Evolutionary conservation across 1,139 yeast species (phyloP).

Genomic region (Zygosaccharomyces sapae): DNA sequence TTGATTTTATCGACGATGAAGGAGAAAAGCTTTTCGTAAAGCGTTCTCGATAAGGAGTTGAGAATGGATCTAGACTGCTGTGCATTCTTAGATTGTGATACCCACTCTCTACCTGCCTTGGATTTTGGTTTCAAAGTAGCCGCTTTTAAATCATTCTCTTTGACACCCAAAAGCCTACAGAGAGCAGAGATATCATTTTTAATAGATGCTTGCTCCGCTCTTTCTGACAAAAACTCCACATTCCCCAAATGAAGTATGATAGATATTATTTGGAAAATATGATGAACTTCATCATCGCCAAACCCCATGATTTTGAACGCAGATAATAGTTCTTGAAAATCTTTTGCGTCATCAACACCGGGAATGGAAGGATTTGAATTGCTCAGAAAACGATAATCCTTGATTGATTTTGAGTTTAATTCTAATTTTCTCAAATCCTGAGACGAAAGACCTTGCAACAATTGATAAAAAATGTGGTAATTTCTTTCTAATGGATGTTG

Average conservation of each 20-base stretch:
- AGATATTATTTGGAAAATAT: constrained; percentile 66
- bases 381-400: constrained; percentile 53
- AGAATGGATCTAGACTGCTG: constrained; percentile 75
- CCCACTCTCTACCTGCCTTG: constrained; percentile 86
- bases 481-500: constrained; percentile 78
- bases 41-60: constrained; percentile 82
- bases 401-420: constrained; percentile 35
- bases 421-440: constrained; percentile 48
- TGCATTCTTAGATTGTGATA: constrained; percentile 75
- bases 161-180: constrained; percentile 62
- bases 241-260: constrained; percentile 84
- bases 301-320: constrained; percentile 79
- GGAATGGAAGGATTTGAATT: constrained; percentile 53
- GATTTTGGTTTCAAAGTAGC: constrained; percentile 76
- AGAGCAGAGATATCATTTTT: constrained; percentile 54
- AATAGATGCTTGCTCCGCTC: constrained; percentile 77
- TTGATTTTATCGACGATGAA: constrained; percentile 75
- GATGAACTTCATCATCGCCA: constrained; percentile 48
- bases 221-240: constrained; percentile 64
- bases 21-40: constrained; percentile 82
- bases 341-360: constrained; percentile 71
- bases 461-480: constrained; percentile 88
- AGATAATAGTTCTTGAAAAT: constrained; percentile 54
- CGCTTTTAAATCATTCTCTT: constrained; percentile 49
- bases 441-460: constrained; percentile 60